These are phyloP conservation scores for Phialophora tarda DNA, from an alignment of 2,329 filamentous ascomycete genomes.

Conservation along the genomic window DNA sequence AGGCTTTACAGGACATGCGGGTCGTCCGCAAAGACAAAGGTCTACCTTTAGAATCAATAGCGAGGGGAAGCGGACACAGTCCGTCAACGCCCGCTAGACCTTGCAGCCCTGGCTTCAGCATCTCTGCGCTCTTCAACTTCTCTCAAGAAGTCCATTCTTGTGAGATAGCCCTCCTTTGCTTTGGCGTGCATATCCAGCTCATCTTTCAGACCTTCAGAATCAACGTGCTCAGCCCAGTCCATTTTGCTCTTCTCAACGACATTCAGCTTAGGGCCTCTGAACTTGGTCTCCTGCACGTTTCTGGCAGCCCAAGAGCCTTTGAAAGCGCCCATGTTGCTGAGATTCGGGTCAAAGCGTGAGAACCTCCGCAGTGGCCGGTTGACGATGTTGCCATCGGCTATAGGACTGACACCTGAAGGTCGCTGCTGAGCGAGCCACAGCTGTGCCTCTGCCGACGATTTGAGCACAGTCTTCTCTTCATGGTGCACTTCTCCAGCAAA, in stretches of 20 bases:
- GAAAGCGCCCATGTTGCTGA: slow-evolving; percentile 41
- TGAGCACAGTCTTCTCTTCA: slow-evolving; percentile 59
- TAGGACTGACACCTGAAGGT: slow-evolving; percentile 40
- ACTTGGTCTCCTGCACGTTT: slow-evolving; percentile 40
- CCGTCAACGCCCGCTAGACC: slow-evolving; percentile 48
- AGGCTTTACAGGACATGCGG: background rate
- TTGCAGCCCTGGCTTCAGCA: slow-evolving; percentile 60
- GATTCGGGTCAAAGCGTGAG: slow-evolving; percentile 55
- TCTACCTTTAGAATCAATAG: slow-evolving; percentile 1
- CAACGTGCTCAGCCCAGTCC: slow-evolving; percentile 69
- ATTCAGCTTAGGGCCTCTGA: slow-evolving; percentile 65
- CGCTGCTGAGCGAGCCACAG: slow-evolving; percentile 57
- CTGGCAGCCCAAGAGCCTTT: slow-evolving; percentile 42
- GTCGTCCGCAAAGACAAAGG: background rate
- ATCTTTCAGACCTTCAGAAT: slow-evolving; percentile 64
- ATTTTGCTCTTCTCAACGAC: slow-evolving; percentile 69
- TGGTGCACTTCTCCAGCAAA: slow-evolving; percentile 63
- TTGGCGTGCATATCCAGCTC: slow-evolving; percentile 67
- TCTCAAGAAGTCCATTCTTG: slow-evolving; percentile 66
- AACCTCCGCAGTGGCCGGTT: slow-evolving; percentile 51
- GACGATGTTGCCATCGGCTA: slow-evolving; percentile 40
- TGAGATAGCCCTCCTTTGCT: slow-evolving; percentile 66
- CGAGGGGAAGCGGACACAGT: background rate
- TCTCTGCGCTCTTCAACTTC: slow-evolving; percentile 63
- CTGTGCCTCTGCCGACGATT: slow-evolving; percentile 61